phyloP scores from a whole-genome alignment of 345 rosid genomes.

The Populus alba region DNA sequence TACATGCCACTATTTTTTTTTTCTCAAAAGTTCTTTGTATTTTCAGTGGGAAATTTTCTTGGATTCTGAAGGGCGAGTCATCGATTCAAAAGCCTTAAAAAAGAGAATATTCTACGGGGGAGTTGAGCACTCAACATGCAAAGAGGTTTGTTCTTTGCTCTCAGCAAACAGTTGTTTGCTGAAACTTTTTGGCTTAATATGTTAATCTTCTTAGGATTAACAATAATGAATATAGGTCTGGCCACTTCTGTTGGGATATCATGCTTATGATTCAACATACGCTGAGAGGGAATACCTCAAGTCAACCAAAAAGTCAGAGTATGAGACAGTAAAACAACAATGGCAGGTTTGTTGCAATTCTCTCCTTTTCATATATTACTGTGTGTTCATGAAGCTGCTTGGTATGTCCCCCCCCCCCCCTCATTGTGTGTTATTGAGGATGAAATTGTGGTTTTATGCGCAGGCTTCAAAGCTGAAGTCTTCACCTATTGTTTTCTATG shows the following conservation, averaged over 20 bases:
- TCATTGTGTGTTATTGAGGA: too few relatives aligned
- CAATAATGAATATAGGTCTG: conserved; percentile 57
- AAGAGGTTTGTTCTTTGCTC: conserved; percentile 55
- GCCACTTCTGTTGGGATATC: conserved; percentile 82
- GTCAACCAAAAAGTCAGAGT: conserved; percentile 61
- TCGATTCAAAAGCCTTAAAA: conserved; percentile 63
- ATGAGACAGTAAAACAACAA: conserved; percentile 75
- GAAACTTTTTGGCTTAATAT: conserved; percentile 1
- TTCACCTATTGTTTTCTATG: not conserved
- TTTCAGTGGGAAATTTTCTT: conserved; percentile 77
- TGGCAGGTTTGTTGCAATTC: conserved; percentile 65
- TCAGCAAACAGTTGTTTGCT: not conserved
- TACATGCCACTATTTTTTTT: not conserved
- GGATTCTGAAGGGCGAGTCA: conserved; percentile 84
- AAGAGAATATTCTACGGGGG: conserved; percentile 93
- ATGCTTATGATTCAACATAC: conserved; percentile 72
- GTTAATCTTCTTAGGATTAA: conserved; percentile 14
- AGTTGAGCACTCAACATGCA: conserved; percentile 68
- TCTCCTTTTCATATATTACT: not conserved
- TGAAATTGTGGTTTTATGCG: too few relatives aligned
- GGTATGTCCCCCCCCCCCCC: too few relatives aligned
- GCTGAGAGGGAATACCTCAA: conserved; percentile 79
- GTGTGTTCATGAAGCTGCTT: too few relatives aligned
- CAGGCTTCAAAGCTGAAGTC: not conserved
- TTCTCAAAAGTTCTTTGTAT: conserved; percentile 11